Percentiles rank a stretch among this genome's conserved stretches.
Conservation (phyloP, 208 protist genomes). For the Wallacemonas collosoma region DNA sequence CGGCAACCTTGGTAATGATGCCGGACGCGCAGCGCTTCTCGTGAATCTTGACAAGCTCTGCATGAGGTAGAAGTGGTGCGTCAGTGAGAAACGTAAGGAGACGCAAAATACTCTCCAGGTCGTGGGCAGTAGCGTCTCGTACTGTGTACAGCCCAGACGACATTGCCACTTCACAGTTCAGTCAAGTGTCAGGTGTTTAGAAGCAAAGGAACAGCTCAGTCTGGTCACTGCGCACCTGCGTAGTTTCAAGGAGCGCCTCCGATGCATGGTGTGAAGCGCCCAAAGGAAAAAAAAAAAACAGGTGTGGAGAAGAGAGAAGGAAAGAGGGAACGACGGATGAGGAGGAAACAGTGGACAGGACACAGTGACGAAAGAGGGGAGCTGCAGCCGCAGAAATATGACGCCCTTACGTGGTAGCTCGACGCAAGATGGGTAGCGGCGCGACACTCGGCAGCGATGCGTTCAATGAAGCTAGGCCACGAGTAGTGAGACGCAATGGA, state of each 20-base stretch:
- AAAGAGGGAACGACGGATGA: neutral
- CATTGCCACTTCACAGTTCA: neutral
- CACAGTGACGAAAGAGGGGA: too few relatives aligned
- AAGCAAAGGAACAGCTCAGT: too few relatives aligned
- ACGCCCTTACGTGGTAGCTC: too few relatives aligned
- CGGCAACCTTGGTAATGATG: conserved; percentile 65
- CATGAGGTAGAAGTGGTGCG: conserved; percentile 18
- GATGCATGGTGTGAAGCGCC: neutral
- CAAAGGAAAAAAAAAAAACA: conserved; percentile 14
- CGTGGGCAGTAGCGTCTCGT: conserved; percentile 20
- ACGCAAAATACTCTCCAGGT: conserved; percentile 30
- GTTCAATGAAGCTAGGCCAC: too few relatives aligned
- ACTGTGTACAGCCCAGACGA: conserved; percentile 23
- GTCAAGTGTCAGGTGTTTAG: too few relatives aligned
- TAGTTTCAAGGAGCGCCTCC: too few relatives aligned
- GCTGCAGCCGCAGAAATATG: too few relatives aligned
- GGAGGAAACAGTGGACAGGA: too few relatives aligned
- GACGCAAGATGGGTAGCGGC: too few relatives aligned
- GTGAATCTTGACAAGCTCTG: conserved; percentile 24
- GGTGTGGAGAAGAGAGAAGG: neutral
- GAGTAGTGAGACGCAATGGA: too few relatives aligned
- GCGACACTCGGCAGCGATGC: too few relatives aligned
- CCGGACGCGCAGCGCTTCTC: conserved; percentile 26
- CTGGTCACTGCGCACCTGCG: too few relatives aligned
- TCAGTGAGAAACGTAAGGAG: conserved; percentile 46